These are phyloP conservation scores for Corrigiola litoralis DNA, from an alignment of 179 eudicot genomes.

Conservation along the genomic window DNA sequence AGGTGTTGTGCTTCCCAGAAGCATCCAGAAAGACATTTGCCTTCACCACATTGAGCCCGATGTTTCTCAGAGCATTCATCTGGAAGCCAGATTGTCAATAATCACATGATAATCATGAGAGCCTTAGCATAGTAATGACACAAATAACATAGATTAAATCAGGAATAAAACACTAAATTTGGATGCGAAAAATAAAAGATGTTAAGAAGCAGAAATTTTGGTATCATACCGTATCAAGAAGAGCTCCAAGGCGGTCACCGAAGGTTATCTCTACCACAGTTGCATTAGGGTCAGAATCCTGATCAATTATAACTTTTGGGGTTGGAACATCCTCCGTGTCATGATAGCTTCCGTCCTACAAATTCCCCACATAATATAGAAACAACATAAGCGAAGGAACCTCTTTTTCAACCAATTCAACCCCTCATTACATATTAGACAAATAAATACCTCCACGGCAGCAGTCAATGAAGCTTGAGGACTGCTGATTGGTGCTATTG, in stretches of 20 bases:
- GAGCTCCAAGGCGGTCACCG: conserved; percentile 93
- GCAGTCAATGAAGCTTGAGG: conserved; percentile 61
- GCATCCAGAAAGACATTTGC: conserved; percentile 94
- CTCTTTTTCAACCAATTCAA: background rate
- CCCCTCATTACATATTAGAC: background rate
- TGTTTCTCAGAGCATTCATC: conserved; percentile 92
- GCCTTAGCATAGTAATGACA: conserved; percentile 18
- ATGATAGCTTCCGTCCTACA: conserved; percentile 54
- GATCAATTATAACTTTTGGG: conserved; percentile 86
- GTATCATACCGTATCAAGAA: conserved; percentile 82
- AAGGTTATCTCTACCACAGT: conserved; percentile 91
- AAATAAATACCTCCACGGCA: conserved; percentile 60
- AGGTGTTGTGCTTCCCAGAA: conserved; percentile 97
- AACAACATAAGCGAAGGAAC: background rate
- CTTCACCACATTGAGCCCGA: conserved; percentile 93
- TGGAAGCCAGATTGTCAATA: conserved; percentile 41
- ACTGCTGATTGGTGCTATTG: conserved; percentile 27
- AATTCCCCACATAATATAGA: background rate
- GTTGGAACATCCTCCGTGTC: conserved; percentile 66
- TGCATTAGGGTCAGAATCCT: conserved; percentile 80
- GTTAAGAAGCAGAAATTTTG: background rate
- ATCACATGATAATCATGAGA: conserved; percentile 22
- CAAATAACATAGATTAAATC: conserved; percentile 2
- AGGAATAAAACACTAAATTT: background rate
- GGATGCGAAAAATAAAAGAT: background rate